Evolutionary conservation across 192 early-diverging fungal species (phyloP).

Genomic region (Gigaspora rosea): DNA sequence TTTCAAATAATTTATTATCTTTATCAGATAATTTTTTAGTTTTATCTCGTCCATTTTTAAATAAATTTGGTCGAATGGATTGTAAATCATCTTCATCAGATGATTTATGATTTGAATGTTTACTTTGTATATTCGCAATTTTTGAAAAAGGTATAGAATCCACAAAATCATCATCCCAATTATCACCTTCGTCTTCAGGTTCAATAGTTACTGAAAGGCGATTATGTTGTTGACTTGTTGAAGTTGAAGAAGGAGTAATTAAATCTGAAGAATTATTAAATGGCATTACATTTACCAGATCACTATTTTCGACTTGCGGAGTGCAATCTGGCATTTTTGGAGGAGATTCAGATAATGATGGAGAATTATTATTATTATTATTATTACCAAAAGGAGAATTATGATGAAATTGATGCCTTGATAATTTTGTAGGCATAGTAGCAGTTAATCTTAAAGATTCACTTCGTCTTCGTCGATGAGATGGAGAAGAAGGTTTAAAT

Average conservation of each 20-base stretch:
- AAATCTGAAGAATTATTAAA: not conserved
- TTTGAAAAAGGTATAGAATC: conserved; percentile 39
- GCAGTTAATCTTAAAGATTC: conserved; percentile 13
- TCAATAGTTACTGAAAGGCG: conserved; percentile 20
- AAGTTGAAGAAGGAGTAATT: not conserved
- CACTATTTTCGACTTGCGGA: not conserved
- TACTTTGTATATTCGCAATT: conserved; percentile 33
- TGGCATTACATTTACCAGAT: not conserved
- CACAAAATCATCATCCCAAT: conserved; percentile 49
- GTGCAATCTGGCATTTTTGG: not conserved
- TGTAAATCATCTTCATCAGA: not conserved
- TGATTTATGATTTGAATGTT: conserved; percentile 37
- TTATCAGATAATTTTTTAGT: not conserved
- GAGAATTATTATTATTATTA: not conserved
- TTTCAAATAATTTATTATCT: not conserved
- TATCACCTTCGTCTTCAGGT: conserved; percentile 34
- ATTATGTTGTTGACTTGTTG: not conserved
- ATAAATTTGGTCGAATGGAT: not conserved
- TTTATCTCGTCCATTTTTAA: not conserved
- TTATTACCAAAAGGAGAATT: conserved; percentile 1
- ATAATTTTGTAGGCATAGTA: not conserved
- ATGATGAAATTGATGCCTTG: conserved; percentile 4
- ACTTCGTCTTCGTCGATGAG: not conserved
- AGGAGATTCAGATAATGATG: conserved; percentile 24
- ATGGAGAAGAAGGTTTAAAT: not conserved